These are phyloP conservation scores for Fusarium denticulatum DNA, from an alignment of 2,329 filamentous ascomycete species.

Conservation along the genomic window DNA sequence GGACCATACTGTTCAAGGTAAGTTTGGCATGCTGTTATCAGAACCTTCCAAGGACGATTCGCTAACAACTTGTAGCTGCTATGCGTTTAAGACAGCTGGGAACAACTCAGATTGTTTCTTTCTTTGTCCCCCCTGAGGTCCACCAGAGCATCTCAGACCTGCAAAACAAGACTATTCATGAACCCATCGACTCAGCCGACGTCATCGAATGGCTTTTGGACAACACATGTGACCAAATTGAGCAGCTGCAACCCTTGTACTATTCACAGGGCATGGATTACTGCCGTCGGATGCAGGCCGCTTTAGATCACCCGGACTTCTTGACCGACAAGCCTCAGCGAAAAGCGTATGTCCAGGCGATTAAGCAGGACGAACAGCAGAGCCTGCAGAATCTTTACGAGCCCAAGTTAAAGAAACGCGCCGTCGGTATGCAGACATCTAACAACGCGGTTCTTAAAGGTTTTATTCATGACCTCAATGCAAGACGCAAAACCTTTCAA, in stretches of 20 bases:
- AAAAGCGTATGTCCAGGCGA: slow-evolving; percentile 44
- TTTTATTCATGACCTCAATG: slow-evolving; percentile 37
- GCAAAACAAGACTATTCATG: slow-evolving; percentile 27
- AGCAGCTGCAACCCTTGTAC: slow-evolving; percentile 68
- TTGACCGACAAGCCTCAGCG: slow-evolving; percentile 52
- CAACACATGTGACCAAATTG: slow-evolving; percentile 68
- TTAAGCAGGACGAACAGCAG: slow-evolving; percentile 63
- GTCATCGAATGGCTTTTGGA: slow-evolving; percentile 66
- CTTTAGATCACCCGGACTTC: slow-evolving; percentile 54
- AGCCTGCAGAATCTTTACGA: slow-evolving; percentile 69
- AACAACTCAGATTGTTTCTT: slow-evolving; percentile 62
- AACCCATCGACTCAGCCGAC: slow-evolving; percentile 37
- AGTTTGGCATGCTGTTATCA: slow-evolving; percentile 34
- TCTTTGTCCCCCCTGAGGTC: slow-evolving; percentile 68
- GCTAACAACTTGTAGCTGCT: slow-evolving; percentile 56
- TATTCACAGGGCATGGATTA: slow-evolving; percentile 69
- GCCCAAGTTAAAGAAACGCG: slow-evolving; percentile 36
- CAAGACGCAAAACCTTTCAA: slow-evolving; percentile 35
- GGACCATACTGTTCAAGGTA: slow-evolving; percentile 62
- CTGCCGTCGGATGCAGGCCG: slow-evolving; percentile 63
- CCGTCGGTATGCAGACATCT: slow-evolving; percentile 9
- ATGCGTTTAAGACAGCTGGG: slow-evolving; percentile 70
- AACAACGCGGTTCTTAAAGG: slow-evolving; percentile 20
- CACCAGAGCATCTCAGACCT: slow-evolving; percentile 68
- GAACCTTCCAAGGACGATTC: not conserved